A percentile compares a stretch with the other conserved stretches of the same genome.
Evolutionary conservation across 352 stramenopile genomes (phyloP).

Genomic region (Phytophthora tubulina): DNA sequence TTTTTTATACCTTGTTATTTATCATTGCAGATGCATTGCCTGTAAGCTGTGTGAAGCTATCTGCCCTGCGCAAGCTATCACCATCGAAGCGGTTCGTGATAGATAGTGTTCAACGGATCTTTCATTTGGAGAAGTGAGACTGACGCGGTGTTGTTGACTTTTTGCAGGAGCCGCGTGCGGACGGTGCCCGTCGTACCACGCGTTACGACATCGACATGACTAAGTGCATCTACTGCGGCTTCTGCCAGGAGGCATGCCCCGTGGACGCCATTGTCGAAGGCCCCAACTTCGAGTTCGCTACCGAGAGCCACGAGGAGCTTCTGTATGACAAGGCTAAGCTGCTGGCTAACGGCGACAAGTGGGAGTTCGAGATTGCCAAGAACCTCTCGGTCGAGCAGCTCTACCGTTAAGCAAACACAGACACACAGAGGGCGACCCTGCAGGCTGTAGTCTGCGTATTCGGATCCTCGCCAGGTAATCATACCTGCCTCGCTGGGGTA

Average conservation of each 20-base stretch:
- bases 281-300: conserved; percentile 99
- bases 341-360: conserved; percentile 99
- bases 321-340: conserved; percentile 99
- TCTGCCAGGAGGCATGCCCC: conserved; percentile 96
- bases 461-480: background rate
- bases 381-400: conserved; percentile 99
- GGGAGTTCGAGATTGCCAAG: conserved; percentile 99
- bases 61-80: conserved; percentile 99
- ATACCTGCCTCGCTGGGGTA: conserved; percentile 9
- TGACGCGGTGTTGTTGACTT: conserved; percentile 6
- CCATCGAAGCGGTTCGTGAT: conserved; percentile 95
- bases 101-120: conserved; percentile 28
- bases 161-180: conserved; percentile 93
- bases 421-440: conserved; percentile 12
- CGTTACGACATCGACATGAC: conserved; percentile 99
- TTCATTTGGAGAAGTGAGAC: background rate
- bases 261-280: conserved; percentile 99
- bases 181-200: conserved; percentile 98
- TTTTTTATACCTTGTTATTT: conserved; percentile 1
- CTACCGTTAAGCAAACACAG: conserved; percentile 93
- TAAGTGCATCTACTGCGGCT: conserved; percentile 99
- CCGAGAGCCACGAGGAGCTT: conserved; percentile 99
- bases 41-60: conserved; percentile 99
- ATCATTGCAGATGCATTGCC: conserved; percentile 95
- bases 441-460: background rate